A percentile compares a stretch with the other conserved stretches of the same genome.
Conservation (phyloP, 768 basidiomycete species). For the Tephrocybe rancida region DNA sequence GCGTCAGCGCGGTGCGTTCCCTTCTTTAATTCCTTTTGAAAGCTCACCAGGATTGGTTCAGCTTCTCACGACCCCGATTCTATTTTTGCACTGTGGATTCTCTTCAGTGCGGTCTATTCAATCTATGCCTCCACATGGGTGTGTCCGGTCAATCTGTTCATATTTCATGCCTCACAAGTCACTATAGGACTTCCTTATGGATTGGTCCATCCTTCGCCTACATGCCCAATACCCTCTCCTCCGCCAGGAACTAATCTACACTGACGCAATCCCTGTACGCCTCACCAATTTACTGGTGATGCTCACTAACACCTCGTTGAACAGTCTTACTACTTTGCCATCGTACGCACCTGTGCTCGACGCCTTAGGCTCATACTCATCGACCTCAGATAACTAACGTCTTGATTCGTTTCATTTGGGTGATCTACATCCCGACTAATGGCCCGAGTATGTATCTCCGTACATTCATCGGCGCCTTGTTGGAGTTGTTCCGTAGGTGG, state of each 20-base stretch:
- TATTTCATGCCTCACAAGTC: background rate
- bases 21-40: background rate
- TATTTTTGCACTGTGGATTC: conserved; percentile 68
- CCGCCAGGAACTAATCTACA: conserved; percentile 76
- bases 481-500: conserved; percentile 81
- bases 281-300: background rate
- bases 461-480: conserved; percentile 64
- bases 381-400: conserved; percentile 67
- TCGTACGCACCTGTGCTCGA: conserved; percentile 44
- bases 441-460: conserved; percentile 55
- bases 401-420: conserved; percentile 80
- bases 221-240: conserved; percentile 61
- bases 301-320: background rate
- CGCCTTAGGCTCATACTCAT: background rate
- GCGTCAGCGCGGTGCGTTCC: conserved; percentile 59
- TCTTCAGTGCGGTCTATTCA: conserved; percentile 64
- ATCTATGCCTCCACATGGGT: conserved; percentile 83
- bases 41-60: conserved; percentile 10
- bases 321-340: conserved; percentile 78
- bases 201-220: conserved; percentile 83
- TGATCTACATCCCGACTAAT: conserved; percentile 66
- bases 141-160: conserved; percentile 21
- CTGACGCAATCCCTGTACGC: conserved; percentile 58
- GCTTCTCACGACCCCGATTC: conserved; percentile 34
- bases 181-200: conserved; percentile 79